Conservation (phyloP, 768 basidiomycete genomes). For the Trametes sanguinea region DNA sequence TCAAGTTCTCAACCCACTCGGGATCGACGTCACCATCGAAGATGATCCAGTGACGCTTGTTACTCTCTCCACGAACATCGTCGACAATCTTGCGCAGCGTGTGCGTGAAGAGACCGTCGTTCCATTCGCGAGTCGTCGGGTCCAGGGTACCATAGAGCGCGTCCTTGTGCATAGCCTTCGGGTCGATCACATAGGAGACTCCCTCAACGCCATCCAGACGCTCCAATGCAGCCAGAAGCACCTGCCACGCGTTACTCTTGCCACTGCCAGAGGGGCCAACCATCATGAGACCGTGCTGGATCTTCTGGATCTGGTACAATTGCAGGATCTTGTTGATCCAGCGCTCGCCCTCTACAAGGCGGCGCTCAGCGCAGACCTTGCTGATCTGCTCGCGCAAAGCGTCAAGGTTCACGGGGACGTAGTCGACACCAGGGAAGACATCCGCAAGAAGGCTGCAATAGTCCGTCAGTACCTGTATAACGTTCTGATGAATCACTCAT, state of each 20-base stretch:
- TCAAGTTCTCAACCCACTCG: constrained; percentile 99
- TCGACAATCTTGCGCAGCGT: constrained; percentile 97
- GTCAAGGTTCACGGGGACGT: constrained; percentile 85
- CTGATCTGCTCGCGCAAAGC: constrained; percentile 82
- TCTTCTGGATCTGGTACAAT: constrained; percentile 98
- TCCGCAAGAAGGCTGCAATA: constrained; percentile 80
- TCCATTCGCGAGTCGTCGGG: constrained; percentile 98
- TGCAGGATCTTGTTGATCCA: constrained; percentile 98
- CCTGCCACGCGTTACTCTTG: constrained; percentile 97
- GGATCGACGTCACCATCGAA: constrained; percentile 99
- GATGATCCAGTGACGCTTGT: constrained; percentile 97
- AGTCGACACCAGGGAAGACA: constrained; percentile 96
- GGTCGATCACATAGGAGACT: constrained; percentile 94
- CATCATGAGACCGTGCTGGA: constrained; percentile 99
- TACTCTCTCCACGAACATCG: constrained; percentile 96
- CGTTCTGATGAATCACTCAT: constrained; percentile 26
- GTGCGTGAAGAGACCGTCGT: constrained; percentile 97
- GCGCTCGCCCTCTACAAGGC: constrained; percentile 81
- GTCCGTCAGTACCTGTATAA: constrained; percentile 5
- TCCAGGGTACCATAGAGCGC: constrained; percentile 96
- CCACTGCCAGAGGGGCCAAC: constrained; percentile 97
- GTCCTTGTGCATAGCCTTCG: constrained; percentile 99
- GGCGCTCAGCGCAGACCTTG: constrained; percentile 83
- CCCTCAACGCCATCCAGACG: constrained; percentile 91
- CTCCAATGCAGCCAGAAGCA: constrained; percentile 87